phyloP scores from a whole-genome alignment of 495 filamentous ascomycete species.

The Pseudomonodictys pantanalensis region DNA sequence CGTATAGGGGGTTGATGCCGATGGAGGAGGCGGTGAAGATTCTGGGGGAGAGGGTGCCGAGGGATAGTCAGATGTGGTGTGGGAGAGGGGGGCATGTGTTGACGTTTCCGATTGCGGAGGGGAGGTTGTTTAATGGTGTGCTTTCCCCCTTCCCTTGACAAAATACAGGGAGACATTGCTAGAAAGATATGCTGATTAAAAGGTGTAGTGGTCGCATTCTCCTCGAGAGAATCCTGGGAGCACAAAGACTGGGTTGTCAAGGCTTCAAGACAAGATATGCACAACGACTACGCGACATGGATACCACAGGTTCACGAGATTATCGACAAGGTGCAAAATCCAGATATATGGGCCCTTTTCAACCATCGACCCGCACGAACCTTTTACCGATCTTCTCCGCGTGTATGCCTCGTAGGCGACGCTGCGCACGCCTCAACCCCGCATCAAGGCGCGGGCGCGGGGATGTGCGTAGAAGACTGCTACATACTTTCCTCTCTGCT shows the following conservation, averaged over 20 bases:
- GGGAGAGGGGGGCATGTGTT: conserved; percentile 58
- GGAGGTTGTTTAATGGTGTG: conserved; percentile 55
- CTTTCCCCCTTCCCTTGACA: background rate
- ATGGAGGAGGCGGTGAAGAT: conserved; percentile 55
- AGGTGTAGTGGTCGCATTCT: conserved; percentile 47
- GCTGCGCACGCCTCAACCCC: conserved; percentile 69
- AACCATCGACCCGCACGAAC: conserved; percentile 56
- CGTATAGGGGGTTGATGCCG: conserved; percentile 57
- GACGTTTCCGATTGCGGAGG: conserved; percentile 64
- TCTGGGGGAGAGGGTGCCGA: conserved; percentile 50
- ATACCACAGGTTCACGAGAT: conserved; percentile 48
- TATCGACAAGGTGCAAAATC: conserved; percentile 43
- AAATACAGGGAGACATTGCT: too few species aligned
- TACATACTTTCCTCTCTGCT: conserved; percentile 58
- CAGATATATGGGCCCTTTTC: conserved; percentile 56
- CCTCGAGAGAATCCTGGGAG: conserved; percentile 46
- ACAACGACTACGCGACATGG: conserved; percentile 54
- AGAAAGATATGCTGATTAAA: background rate
- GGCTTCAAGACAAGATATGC: conserved; percentile 56
- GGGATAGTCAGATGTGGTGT: conserved; percentile 55
- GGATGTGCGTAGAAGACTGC: conserved; percentile 67
- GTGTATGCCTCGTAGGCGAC: conserved; percentile 61
- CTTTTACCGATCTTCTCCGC: conserved; percentile 48
- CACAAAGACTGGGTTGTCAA: conserved; percentile 56
- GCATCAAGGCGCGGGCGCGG: conserved; percentile 66